Evolutionary conservation across 495 filamentous ascomycete genomes (phyloP).

Genomic region (Penicillium simplicissimum): DNA sequence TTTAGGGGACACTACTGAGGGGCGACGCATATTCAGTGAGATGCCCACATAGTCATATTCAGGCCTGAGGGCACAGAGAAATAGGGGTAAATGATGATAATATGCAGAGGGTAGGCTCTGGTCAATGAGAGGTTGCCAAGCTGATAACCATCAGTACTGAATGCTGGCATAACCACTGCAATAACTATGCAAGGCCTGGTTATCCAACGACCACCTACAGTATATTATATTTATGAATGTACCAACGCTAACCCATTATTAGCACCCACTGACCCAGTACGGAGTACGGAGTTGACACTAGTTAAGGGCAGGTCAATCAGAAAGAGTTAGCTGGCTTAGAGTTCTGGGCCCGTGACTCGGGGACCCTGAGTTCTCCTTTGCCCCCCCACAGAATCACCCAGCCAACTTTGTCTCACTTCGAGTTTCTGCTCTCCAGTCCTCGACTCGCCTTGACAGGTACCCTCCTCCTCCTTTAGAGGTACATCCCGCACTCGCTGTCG

Average conservation of each 20-base stretch:
- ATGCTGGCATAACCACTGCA: not conserved
- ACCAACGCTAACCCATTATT: not conserved
- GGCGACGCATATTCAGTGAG: not conserved
- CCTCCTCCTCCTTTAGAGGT: not conserved
- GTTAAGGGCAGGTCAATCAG: not conserved
- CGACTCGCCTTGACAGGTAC: not conserved
- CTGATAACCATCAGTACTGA: not conserved
- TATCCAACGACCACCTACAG: not conserved
- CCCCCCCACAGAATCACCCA: slow-evolving; percentile 5
- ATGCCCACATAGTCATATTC: not conserved
- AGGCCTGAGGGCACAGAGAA: not conserved
- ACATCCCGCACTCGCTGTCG: slow-evolving; percentile 1
- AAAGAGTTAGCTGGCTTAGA: not conserved
- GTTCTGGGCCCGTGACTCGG: slow-evolving; percentile 4
- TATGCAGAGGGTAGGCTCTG: not conserved
- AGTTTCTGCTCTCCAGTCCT: not conserved
- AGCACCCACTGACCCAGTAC: too few relatives aligned
- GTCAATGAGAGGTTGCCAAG: not conserved
- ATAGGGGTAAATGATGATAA: not conserved
- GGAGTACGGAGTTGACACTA: too few relatives aligned
- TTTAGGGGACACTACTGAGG: not conserved
- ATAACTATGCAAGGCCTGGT: not conserved
- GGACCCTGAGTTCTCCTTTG: not conserved
- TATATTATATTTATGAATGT: not conserved
- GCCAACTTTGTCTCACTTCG: slow-evolving; percentile 4